A percentile compares a stretch with the other conserved stretches of the same genome.
Evolutionary conservation across 208 protist species (phyloP).

Genomic region (Giardia duodenalis): DNA sequence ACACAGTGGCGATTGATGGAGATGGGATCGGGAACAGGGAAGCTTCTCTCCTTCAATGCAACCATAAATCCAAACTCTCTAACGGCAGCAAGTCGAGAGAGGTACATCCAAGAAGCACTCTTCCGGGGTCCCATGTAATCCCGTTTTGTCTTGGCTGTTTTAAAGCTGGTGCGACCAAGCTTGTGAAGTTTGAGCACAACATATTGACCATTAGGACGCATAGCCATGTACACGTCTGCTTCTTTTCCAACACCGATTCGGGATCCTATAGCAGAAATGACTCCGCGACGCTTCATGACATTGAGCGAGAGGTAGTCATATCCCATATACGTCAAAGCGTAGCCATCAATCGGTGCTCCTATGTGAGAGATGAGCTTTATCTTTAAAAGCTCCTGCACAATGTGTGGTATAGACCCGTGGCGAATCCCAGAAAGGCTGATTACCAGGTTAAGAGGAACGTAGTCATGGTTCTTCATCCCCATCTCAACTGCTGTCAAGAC

Average conservation of each 20-base stretch:
- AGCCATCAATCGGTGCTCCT: constrained; percentile 65
- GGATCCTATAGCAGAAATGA: constrained; percentile 66
- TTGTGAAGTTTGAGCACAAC: constrained; percentile 50
- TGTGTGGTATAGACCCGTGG: not conserved
- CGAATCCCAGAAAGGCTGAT: constrained; percentile 70
- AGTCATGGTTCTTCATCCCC: constrained; percentile 95
- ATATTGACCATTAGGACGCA: not conserved
- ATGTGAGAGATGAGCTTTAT: constrained; percentile 73
- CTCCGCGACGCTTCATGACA: constrained; percentile 69
- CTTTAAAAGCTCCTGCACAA: constrained; percentile 45
- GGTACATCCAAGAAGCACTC: constrained; percentile 83
- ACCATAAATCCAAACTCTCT: constrained; percentile 95
- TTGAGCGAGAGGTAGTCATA: constrained; percentile 94
- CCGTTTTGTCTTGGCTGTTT: constrained; percentile 76
- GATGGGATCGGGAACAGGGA: constrained; percentile 81
- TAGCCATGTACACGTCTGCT: constrained; percentile 56
- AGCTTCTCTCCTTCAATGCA: constrained; percentile 48
- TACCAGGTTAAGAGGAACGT: constrained; percentile 74
- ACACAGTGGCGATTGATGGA: constrained; percentile 89
- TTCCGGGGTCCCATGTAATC: constrained; percentile 76
- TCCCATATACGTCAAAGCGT: constrained; percentile 83
- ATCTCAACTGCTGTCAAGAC: constrained; percentile 34
- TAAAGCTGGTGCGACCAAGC: constrained; percentile 88
- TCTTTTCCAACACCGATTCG: constrained; percentile 97
- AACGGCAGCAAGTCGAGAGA: constrained; percentile 81